These are phyloP conservation scores for Penicillium rolfsii DNA, from an alignment of 2,329 filamentous ascomycete species.

Conservation along the genomic window DNA sequence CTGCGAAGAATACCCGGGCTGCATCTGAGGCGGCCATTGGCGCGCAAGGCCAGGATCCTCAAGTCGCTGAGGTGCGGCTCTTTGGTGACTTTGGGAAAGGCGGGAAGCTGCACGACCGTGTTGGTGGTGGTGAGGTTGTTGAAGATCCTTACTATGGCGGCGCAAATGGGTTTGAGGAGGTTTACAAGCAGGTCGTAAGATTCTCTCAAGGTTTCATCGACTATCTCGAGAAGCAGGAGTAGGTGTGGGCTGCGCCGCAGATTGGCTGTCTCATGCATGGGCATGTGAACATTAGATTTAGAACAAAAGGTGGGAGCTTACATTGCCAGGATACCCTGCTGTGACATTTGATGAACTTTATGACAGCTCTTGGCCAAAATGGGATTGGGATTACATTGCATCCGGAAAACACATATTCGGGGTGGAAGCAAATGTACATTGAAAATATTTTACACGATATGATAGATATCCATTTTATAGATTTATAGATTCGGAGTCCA, in stretches of 20 bases:
- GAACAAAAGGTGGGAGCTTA: constrained; percentile 4
- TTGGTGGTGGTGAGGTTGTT: constrained; percentile 67
- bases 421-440: background rate
- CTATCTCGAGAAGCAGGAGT: constrained; percentile 49
- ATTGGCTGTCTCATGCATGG: background rate
- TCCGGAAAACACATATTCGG: background rate
- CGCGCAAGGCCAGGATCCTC: constrained; percentile 37
- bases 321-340: constrained; percentile 28
- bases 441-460: constrained; percentile 3
- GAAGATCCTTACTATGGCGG: constrained; percentile 94
- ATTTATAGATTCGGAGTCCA: background rate
- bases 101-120: constrained; percentile 44
- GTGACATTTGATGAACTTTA: background rate
- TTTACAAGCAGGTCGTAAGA: constrained; percentile 80
- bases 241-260: background rate
- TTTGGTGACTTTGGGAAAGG: constrained; percentile 79
- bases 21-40: constrained; percentile 42
- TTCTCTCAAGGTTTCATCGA: constrained; percentile 79
- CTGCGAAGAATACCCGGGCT: constrained; percentile 40
- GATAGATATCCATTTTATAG: background rate
- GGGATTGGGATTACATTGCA: background rate
- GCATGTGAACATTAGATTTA: constrained; percentile 10
- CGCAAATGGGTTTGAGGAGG: constrained; percentile 74
- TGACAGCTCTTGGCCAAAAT: background rate
- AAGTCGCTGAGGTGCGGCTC: constrained; percentile 66